These are phyloP conservation scores for Chiua virens DNA, from an alignment of 768 basidiomycete genomes.

Conservation along the genomic window DNA sequence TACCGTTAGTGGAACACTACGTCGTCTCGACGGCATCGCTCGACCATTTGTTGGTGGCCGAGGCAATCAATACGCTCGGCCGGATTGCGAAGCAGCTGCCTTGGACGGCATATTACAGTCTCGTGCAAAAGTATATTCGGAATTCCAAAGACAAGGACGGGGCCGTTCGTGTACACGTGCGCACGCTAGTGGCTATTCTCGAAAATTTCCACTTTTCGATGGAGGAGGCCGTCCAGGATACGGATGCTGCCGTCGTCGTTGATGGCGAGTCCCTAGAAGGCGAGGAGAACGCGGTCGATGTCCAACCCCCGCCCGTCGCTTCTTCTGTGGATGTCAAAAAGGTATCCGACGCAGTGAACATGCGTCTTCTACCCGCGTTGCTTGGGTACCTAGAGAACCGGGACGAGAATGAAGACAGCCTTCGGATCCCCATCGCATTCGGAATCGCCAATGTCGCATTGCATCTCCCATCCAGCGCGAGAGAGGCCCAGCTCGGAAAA, in stretches of 20 bases:
- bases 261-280: constrained; percentile 30
- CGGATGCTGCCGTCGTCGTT: constrained; percentile 27
- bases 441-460: constrained; percentile 85
- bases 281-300: constrained; percentile 23
- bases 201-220: constrained; percentile 92
- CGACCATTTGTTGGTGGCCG: constrained; percentile 88
- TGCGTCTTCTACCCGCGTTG: constrained; percentile 75
- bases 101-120: constrained; percentile 81
- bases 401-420: constrained; percentile 78
- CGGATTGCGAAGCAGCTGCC: constrained; percentile 70
- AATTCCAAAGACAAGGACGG: constrained; percentile 64
- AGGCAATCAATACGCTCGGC: constrained; percentile 80
- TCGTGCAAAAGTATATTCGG: constrained; percentile 81
- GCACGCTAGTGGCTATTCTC: constrained; percentile 78
- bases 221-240: constrained; percentile 50
- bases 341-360: constrained; percentile 76
- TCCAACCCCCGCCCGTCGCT: not conserved
- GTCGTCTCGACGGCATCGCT: constrained; percentile 58
- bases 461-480: constrained; percentile 65
- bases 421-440: constrained; percentile 84
- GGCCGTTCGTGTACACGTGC: constrained; percentile 78
- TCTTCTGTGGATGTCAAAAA: constrained; percentile 24
- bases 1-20: constrained; percentile 85
- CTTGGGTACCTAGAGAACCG: constrained; percentile 80
- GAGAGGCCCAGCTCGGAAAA: constrained; percentile 68